phyloP scores from a whole-genome alignment of 305 asterid genomes.

The Solanum hybrid region DNA sequence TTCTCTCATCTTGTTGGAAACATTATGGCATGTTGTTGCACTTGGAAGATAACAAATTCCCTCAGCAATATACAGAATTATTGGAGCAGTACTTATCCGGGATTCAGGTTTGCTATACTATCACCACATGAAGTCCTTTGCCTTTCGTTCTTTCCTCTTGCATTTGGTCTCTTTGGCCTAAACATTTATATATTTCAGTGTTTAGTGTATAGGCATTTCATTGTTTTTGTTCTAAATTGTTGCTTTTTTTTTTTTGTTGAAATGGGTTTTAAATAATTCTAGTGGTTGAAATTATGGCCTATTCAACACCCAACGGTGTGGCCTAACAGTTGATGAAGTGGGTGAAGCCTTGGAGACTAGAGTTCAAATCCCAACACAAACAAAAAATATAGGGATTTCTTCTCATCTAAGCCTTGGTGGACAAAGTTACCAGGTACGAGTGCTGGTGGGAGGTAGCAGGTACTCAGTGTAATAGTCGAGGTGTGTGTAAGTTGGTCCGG shows the following conservation, averaged over 20 bases:
- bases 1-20: slow-evolving; percentile 93
- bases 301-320: background rate
- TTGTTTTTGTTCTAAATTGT: background rate
- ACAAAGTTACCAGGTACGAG: background rate
- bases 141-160: background rate
- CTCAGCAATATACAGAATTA: slow-evolving; percentile 52
- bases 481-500: background rate
- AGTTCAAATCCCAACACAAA: background rate
- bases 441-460: background rate
- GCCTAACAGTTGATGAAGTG: background rate
- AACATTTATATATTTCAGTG: background rate
- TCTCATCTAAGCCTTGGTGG: background rate
- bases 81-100: slow-evolving; percentile 76
- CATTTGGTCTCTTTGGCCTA: slow-evolving; percentile 6
- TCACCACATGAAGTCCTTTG: slow-evolving; percentile 7
- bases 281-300: background rate
- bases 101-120: slow-evolving; percentile 48
- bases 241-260: background rate
- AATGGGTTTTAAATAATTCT: background rate
- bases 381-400: background rate
- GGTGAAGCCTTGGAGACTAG: background rate
- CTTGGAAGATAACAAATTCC: slow-evolving; percentile 52
- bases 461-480: background rate
- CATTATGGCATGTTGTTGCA: slow-evolving; percentile 73
- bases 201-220: background rate